Evolutionary conservation across 2,329 filamentous ascomycete genomes (phyloP), one percentile per base, ranked within the genome.

Genomic region (Aureobasidium namibiae): DNA sequence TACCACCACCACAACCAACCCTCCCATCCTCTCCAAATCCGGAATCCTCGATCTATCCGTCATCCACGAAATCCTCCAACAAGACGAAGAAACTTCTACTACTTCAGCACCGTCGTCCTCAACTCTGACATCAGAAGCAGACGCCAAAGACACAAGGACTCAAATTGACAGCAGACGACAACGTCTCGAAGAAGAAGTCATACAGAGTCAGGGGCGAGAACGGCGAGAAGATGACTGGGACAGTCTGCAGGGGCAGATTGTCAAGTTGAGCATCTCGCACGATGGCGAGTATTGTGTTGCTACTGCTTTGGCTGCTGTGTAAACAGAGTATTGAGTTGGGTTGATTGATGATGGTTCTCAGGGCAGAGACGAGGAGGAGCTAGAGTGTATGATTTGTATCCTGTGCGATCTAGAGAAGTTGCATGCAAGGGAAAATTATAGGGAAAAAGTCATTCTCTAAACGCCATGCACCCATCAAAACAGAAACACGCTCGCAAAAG

Each of bases 181-280:
- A 10, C 21, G 21, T 4, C 14, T 26, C 3, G 14, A 29, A 26
- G 42, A 45, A 45, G 42, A 45, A 26, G n/a, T 45, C 2, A 29
- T 9, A 10, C 23, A 13, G 1, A 6, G 26, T 2, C 23, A 21
- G 4, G n/a, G 31, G 24, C 3, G 42, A 46, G 57, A 21, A 58
- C 42, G 26, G 16, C 23, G 16, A 14, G 34, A 14, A 14, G n/a
- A 31, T 16, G 50, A 26, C 14, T 39, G 23, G 9, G n/a, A 38
- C 11, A 26, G 31, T 26, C 16, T 61, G 1, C 44, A 61, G 10
- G 74, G 73, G n/a, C 80, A 84, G 64, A 76, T 83, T 52, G 90
- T 85, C 14, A 78, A 82, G 67, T 70, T 96, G 45, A 92, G 87
- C 61, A 95, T 96, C 66, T 94, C 88, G 67, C 92, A 96, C 70